A percentile compares a stretch with the other conserved stretches of the same genome.
These are phyloP conservation scores for Nicotiana attenuata DNA, from an alignment of 257 asterid species.

Conservation along the genomic window DNA sequence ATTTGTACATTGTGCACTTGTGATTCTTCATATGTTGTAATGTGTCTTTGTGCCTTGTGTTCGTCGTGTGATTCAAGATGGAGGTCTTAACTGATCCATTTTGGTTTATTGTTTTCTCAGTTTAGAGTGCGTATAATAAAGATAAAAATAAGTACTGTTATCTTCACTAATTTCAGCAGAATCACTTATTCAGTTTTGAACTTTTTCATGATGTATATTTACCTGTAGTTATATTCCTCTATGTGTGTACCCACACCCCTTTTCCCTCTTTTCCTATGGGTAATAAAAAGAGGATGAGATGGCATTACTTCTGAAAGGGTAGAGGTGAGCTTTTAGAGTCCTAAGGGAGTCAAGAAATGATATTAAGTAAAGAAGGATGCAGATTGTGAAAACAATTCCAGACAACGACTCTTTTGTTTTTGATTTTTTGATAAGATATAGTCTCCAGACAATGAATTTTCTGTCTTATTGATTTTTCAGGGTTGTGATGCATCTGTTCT, in stretches of 20 bases:
- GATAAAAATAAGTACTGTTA: not conserved
- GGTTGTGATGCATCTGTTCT: conserved; percentile 38
- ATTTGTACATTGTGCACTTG: not conserved
- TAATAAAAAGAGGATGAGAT: not conserved
- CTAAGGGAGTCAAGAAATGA: not conserved
- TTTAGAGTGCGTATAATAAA: not conserved
- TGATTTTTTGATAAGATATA: not conserved
- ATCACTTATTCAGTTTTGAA: not conserved
- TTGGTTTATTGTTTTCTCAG: not conserved
- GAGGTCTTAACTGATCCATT: not conserved
- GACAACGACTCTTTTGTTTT: not conserved
- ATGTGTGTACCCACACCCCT: not conserved
- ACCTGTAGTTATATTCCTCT: not conserved
- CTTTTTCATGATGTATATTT: not conserved
- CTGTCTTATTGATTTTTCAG: conserved; percentile 11
- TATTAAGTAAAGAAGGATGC: not conserved
- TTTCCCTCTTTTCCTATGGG: not conserved
- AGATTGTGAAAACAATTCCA: not conserved
- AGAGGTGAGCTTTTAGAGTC: not conserved
- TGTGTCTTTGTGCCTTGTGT: not conserved
- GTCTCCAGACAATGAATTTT: not conserved
- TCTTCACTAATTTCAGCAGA: not conserved
- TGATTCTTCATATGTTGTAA: not conserved
- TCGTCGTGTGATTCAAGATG: not conserved
- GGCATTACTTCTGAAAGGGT: not conserved